Evolutionary conservation across 2,329 filamentous ascomycete species (phyloP), one percentile per base, ranked within the genome.

Genomic region (Penicillium sp.): DNA sequence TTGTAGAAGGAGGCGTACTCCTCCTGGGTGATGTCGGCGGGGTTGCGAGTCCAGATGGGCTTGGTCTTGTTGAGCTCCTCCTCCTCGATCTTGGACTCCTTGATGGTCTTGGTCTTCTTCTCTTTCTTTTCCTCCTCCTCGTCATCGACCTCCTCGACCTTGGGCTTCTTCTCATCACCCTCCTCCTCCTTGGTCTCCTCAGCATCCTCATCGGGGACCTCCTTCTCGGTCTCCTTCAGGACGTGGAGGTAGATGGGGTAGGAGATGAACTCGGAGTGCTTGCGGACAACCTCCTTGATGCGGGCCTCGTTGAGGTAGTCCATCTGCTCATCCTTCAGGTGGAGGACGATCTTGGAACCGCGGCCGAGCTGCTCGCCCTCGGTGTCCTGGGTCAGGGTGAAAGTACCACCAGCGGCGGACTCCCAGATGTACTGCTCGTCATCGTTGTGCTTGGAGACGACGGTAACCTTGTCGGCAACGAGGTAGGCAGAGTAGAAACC

Each of bases 401-500:
- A 99, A 77, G 95, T 98, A 75, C 95, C 95, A 83, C 95, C 95
- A 67, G 95, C 95, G 77, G 88, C 91, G 51, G 95, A 99, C 88
- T 98, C 93, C 95, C 95, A 99, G 82, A 97, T 85, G 88, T 99
- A 99, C 86, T 99, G 95, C 88, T 99, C 95, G 77, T 99, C 95
- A 83, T 99, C 95, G 80, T 99, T 99, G 91, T 97, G 86, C 89
- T 98, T 99, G 76, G 95, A 98, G 82, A 97, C 78, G 80, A 99
- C 93, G 72, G 89, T 93, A 74, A 99, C 95, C 75, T 89, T 89
- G 87, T 99, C 95, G 80, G 95, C 95, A 73, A 99, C 95, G 64
- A 99, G 93, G 88, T 99, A 99, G 78, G 95, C 95, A 66, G 95
- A 98, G 90, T 99, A 99, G 92, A 99, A 99, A 91, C 95, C 95